Evolutionary conservation across 2,329 filamentous ascomycete genomes (phyloP), one percentile per base, ranked within the genome.

Genomic region (Arthrobotrys iridis): DNA sequence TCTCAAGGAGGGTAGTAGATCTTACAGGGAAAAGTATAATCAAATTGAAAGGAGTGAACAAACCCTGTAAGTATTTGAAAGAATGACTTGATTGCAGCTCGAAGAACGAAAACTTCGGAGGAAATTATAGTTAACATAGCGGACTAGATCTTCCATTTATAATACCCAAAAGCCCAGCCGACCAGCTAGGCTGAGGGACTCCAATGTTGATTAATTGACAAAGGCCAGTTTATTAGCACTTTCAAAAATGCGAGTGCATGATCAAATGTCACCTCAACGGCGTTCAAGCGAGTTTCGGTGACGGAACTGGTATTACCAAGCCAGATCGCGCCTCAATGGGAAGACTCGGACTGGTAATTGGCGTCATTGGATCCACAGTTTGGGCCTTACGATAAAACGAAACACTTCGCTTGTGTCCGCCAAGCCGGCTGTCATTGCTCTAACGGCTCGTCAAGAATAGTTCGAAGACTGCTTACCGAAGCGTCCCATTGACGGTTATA

Each of bases 361-460:
- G 37, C 50, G 30, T 55, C 10, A 13, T 26, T 24, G 30, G 28
- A 35, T 22, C 18, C 18, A 35, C 22, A 28, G 50, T 35, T 55
- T 55, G 50, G n/a, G 50, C 50, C 37, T 55, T 37, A 30, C 18
- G 50, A 55, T 55, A 55, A 55, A 55, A 55, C 50, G 50, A 55
- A 55, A 55, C 50, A 11, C 15, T 46, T 60, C 65, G 65, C 55
- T 7, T 70, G 43, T 22, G 55, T 7, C 8, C 65, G 65, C 65
- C 65, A 70, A 70, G 55, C 55, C 57, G 65, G 55, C 18, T 70
- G 35, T 30, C 35, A 24, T 55, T 70, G 33, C 65, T 48, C 22
- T 5, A 28, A 30, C 43, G 33, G 55, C 18, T 60, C 4, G n/a
- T 37, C 50, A 4, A 22, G 15, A n/a, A 3, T 35, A 24, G 4